A percentile compares a stretch with the other conserved stretches of the same genome.
These are phyloP conservation scores for Pseudomicrostroma phylloplanum DNA, from an alignment of 1,284 basidiomycete species.

Conservation along the genomic window DNA sequence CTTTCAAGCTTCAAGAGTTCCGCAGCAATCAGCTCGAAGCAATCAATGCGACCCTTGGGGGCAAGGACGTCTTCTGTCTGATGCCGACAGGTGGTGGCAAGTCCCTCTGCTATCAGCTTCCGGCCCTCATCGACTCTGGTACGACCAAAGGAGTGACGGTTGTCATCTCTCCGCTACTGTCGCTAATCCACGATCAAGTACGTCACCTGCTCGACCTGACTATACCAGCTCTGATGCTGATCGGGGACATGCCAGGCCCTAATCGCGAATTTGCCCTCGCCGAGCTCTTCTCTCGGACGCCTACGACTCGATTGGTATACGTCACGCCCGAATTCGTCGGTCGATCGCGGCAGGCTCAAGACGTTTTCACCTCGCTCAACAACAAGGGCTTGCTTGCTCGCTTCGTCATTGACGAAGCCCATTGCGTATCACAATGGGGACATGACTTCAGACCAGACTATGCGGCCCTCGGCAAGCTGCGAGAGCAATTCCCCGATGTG, in stretches of 20 bases:
- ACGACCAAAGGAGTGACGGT: constrained; percentile 74
- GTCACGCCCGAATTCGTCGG: constrained; percentile 81
- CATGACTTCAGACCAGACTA: constrained; percentile 66
- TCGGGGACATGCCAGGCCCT: constrained; percentile 57
- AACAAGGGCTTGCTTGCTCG: constrained; percentile 63
- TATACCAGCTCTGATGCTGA: constrained; percentile 69
- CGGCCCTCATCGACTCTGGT: constrained; percentile 71
- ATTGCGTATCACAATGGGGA: constrained; percentile 80
- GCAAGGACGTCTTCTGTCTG: constrained; percentile 82
- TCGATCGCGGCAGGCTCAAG: constrained; percentile 60
- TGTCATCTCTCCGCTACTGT: constrained; percentile 81
- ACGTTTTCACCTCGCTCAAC: constrained; percentile 61
- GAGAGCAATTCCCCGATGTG: constrained; percentile 66
- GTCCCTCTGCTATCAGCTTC: constrained; percentile 65
- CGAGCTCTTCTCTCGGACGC: constrained; percentile 52
- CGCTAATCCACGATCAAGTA: constrained; percentile 88
- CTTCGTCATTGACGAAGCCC: constrained; percentile 94
- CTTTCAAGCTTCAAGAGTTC: constrained; percentile 68
- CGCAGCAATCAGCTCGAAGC: constrained; percentile 80
- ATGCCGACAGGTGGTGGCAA: constrained; percentile 98
- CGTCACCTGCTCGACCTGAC: constrained; percentile 62
- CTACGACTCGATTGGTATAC: constrained; percentile 63
- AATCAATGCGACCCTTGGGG: constrained; percentile 71
- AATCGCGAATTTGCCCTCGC: constrained; percentile 53
- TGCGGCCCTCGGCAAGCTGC: constrained; percentile 61